A percentile compares a stretch with the other conserved stretches of the same genome.
Conservation (phyloP, 441 rosid species). For the Omphalea diandra region DNA sequence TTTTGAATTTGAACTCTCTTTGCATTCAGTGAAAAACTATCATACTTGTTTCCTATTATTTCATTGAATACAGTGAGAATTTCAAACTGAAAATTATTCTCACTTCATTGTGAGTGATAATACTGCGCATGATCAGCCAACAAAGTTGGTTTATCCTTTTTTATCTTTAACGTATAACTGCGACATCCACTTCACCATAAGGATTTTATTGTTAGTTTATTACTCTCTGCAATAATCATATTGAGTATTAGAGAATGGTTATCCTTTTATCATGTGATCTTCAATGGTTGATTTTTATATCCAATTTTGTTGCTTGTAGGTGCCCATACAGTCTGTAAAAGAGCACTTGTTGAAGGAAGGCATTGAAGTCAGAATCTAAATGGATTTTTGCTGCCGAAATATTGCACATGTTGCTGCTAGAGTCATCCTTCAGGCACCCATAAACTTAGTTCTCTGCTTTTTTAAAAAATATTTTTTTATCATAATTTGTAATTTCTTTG, state of each 20-base stretch:
- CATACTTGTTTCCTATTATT: no score
- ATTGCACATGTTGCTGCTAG: no score
- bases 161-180: not conserved
- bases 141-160: no score
- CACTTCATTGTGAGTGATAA: not conserved
- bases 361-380: constrained; percentile 65
- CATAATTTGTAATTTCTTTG: not conserved
- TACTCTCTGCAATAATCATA: not conserved
- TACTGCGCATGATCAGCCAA: not conserved
- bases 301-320: constrained; percentile 47
- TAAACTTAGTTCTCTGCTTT: not conserved
- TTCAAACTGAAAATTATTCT: not conserved
- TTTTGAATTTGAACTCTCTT: no score
- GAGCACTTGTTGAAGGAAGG: constrained; percentile 64
- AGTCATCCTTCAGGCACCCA: not conserved
- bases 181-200: no score
- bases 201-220: not conserved
- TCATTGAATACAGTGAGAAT: no score
- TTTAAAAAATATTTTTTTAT: no score
- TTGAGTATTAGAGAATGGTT: not conserved
- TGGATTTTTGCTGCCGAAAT: not conserved
- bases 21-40: no score
- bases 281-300: not conserved
- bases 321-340: constrained; percentile 73
- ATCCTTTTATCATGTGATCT: not conserved